Evolutionary conservation across 192 early-diverging fungal genomes (phyloP).

Genomic region (Glomus cerebriforme): DNA sequence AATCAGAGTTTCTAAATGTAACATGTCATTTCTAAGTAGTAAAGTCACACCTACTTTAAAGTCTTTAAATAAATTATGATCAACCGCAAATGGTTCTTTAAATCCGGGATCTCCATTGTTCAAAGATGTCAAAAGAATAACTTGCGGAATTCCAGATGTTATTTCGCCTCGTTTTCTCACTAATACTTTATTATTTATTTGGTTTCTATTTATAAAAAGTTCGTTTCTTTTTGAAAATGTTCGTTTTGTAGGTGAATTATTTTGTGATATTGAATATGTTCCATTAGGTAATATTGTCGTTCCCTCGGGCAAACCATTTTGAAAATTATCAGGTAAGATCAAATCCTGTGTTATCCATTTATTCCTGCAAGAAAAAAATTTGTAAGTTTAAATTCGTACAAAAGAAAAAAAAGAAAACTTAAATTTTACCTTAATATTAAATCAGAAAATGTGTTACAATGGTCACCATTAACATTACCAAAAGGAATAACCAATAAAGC

Average conservation of each 20-base stretch:
- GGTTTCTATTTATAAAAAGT: neutral
- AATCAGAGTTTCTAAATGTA: neutral
- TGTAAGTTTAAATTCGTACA: too few relatives aligned
- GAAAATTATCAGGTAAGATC: neutral
- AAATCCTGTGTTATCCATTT: neutral
- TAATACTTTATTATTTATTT: neutral
- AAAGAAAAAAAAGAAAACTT: too few relatives aligned
- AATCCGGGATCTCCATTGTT: conserved; percentile 3
- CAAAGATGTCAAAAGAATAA: conserved; percentile 1
- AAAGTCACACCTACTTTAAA: neutral
- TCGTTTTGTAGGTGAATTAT: neutral
- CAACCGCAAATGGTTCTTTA: neutral
- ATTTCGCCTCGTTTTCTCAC: neutral
- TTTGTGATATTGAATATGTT: neutral
- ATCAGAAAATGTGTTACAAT: neutral
- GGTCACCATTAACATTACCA: neutral
- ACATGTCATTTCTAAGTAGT: neutral
- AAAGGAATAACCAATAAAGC: conserved; percentile 14
- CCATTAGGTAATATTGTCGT: neutral
- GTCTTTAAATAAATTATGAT: neutral
- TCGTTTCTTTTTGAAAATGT: neutral
- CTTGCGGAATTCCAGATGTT: neutral
- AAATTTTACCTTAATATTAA: neutral
- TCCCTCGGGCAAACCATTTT: neutral
- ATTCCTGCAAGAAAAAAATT: neutral